phyloP scores from a whole-genome alignment of 2,329 filamentous ascomycete genomes.

The Pezicula rhizophila region DNA sequence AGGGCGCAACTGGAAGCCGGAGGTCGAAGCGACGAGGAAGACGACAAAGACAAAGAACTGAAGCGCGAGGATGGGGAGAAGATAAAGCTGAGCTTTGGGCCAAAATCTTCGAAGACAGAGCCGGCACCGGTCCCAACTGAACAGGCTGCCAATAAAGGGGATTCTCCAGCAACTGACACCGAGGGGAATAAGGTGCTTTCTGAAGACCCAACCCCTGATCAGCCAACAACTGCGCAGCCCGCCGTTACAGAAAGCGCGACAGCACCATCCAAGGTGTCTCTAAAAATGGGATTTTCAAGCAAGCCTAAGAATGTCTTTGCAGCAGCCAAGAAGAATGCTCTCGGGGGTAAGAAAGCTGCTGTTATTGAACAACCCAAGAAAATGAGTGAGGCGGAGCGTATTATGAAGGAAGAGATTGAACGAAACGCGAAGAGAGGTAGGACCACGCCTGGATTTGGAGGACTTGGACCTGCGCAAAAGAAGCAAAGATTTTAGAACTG shows the following conservation, averaged over 20 bases:
- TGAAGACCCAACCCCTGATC: conserved; percentile 5
- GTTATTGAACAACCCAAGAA: conserved; percentile 64
- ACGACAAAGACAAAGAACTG: conserved; percentile 40
- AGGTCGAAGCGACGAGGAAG: conserved; percentile 34
- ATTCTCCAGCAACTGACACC: background rate
- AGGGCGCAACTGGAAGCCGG: conserved; percentile 60
- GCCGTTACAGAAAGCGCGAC: conserved; percentile 11
- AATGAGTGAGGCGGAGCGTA: conserved; percentile 81
- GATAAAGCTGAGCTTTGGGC: conserved; percentile 64
- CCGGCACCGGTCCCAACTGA: background rate
- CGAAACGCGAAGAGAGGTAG: conserved; percentile 56
- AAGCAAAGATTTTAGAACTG: conserved; percentile 37
- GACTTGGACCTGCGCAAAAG: conserved; percentile 44
- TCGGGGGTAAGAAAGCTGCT: conserved; percentile 57
- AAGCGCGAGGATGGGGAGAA: conserved; percentile 68
- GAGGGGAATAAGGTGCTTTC: conserved; percentile 7
- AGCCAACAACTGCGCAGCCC: conserved; percentile 6
- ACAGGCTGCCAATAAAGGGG: background rate
- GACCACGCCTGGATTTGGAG: conserved; percentile 39
- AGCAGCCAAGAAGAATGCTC: conserved; percentile 61
- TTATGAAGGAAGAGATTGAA: conserved; percentile 82
- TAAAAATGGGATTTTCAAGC: conserved; percentile 60
- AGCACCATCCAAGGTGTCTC: conserved; percentile 42
- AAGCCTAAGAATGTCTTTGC: conserved; percentile 76
- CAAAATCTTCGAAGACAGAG: conserved; percentile 22